phyloP scores from a whole-genome alignment of 2,329 filamentous ascomycete species.

The Grosmannia serpens region DNA sequence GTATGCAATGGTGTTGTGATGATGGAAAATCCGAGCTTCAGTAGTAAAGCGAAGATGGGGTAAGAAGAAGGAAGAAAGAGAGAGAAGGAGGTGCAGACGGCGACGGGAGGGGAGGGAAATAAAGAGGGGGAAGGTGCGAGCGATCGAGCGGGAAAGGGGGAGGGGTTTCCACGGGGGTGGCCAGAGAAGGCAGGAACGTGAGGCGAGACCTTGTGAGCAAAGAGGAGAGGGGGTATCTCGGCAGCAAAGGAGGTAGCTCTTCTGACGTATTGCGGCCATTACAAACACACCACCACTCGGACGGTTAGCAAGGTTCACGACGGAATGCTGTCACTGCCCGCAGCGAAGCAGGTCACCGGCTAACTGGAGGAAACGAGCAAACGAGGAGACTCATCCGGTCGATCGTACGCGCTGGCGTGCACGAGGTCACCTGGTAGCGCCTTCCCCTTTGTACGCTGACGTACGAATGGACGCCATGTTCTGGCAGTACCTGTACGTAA shows the following conservation, averaged over 20 bases:
- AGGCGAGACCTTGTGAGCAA: neutral
- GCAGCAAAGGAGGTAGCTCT: neutral
- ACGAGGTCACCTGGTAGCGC: too few species aligned
- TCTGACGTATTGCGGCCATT: too few species aligned
- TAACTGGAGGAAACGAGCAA: neutral
- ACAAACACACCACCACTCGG: neutral
- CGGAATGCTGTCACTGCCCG: neutral
- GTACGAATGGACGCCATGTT: neutral
- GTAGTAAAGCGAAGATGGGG: neutral
- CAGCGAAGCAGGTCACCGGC: neutral
- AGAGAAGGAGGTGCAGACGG: neutral
- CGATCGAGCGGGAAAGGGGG: neutral
- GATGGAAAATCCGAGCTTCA: conserved; percentile 2
- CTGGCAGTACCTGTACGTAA: neutral
- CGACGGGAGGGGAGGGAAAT: neutral
- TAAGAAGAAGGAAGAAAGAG: neutral
- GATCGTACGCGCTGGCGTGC: too few species aligned
- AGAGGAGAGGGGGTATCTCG: neutral
- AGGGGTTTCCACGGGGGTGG: neutral
- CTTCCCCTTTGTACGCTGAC: too few species aligned
- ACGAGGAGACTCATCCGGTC: neutral
- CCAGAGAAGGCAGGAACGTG: neutral
- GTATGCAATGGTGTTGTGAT: conserved; percentile 2
- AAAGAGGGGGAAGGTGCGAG: conserved; percentile 6
- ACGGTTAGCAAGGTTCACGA: neutral